Base-by-base conservation (phyloP, 2,329 filamentous ascomycete genomes). In the Rutstroemia sp. region DNA sequence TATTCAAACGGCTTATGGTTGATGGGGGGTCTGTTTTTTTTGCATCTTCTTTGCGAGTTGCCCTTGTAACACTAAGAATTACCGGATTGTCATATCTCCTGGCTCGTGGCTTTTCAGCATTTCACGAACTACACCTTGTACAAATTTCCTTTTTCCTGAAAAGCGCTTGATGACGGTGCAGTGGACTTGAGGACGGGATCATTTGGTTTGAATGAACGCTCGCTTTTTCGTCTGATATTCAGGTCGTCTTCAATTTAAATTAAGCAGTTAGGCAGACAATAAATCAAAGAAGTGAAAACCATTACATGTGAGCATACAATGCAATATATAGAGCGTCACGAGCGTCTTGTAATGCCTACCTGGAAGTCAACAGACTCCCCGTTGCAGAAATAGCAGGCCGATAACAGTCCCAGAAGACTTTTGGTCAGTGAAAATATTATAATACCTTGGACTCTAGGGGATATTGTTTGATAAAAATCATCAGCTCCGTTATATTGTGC, bases 41-140 rank as follows among this genome's bases (percentile, higher is more conserved):
- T 58, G 61, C 59, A 61, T 63, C 52, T 60, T 45, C 52, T 50
- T 61, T 60, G 56, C 61, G 58, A 60, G 52, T 63, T 61, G 59
- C 60, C 62, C 61, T 61, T 69, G 66, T 69, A 69, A 64, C 59
- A 69, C 57, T 67, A 68, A 60, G 60, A 63, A 58, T 64, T 57
- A 58, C 51, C 52, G 62, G 62, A 59, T 56, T 61, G 41, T 58
- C 57, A 56, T 52, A 46, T 59, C 58, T 58, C 57, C 57, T 58
- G 50, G 53, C 46, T 54, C 49, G 49, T 60, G 54, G 59, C 57
- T 58, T 54, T 57, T 57, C 59, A 54, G 60, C 59, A 63, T 63
- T 58, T 53, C 58, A 56, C 49, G 49, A 60, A 49, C 50, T 56
- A 59, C 57, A 53, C 39, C 47, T 55, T 68, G 65, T 67, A 67